Base-by-base conservation (phyloP, 1,139 yeast genomes). In the Schwanniomyces etchellsii region DNA sequence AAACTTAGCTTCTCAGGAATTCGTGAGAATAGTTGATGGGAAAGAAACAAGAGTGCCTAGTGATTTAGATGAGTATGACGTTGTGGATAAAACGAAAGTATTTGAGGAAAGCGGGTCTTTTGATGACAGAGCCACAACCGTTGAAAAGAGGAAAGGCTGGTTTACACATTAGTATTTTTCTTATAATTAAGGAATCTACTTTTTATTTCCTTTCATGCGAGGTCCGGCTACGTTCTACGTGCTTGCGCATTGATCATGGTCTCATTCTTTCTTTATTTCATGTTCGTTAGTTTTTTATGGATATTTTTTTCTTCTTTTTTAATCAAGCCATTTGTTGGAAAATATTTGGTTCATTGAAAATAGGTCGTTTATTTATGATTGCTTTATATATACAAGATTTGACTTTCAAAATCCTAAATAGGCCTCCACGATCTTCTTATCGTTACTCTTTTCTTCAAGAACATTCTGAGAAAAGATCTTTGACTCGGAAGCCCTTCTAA, bases 401-500 rank as follows among this genome's bases (percentile, higher is more conserved):
- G 9, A 11, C 7, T 7, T 13, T 34, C 37, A 47, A 28, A 39
- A 39, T 16, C 50, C 51, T 29, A 52, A 45, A 39, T 40, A 60
- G 30, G 49, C 42, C 27, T 50, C 47, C 14, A 65, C 61, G 44
- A 55, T 40, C 27, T 55, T 52, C 34, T 52, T 53, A 28, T 64
- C 65, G n/a, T 49, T 42, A 37, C 47, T 47, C 7, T 43, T 33
- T 33, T 48, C 55, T 20, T 47, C 50, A 27, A 44, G 42, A 20
- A 50, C 48, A 20, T 40, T 47, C 33, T 50, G 37, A 42, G 50
- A 26, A 40, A 48, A 52, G 57, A 71, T 44, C 44, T 55, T 48
- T 56, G 65, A 34, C 44, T 50, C 61, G 64, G 67, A 59, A 49
- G 53, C 36, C 60, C 63, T 50, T 60, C 58, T 66, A 32, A 68